Conservation (phyloP, 441 rosid species). For the Populus tomentosa region DNA sequence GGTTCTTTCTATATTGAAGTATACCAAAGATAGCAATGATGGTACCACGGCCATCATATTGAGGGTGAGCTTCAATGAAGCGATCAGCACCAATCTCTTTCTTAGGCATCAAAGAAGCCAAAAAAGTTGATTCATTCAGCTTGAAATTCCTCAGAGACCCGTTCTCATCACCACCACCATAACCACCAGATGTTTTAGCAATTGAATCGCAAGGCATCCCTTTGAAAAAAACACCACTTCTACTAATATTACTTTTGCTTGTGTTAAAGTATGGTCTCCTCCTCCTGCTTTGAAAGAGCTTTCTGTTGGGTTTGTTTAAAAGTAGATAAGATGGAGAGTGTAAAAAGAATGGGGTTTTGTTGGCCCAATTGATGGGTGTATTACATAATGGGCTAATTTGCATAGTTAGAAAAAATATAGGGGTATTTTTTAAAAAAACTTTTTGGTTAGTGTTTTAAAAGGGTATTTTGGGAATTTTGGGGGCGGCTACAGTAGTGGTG, state of each 20-base stretch:
- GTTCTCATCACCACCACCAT: slow-evolving; percentile 41
- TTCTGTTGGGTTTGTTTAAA: background rate
- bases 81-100: slow-evolving; percentile 83
- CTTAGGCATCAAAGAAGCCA: slow-evolving; percentile 96
- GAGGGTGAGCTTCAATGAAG: slow-evolving; percentile 74
- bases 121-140: slow-evolving; percentile 73
- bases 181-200: slow-evolving; percentile 26
- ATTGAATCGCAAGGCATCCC: slow-evolving; percentile 66
- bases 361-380: slow-evolving; percentile 15
- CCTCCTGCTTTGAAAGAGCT: background rate
- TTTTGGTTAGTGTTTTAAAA: background rate
- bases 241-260: background rate
- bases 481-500: background rate
- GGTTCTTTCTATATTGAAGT: too few relatives aligned
- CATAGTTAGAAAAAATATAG: slow-evolving; percentile 13
- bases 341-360: background rate
- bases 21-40: slow-evolving; percentile 6
- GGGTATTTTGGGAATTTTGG: slow-evolving; percentile 39
- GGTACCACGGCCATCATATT: slow-evolving; percentile 85
- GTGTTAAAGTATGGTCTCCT: background rate
- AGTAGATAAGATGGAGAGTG: slow-evolving; percentile 8
- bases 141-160: slow-evolving; percentile 62
- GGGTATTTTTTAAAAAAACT: background rate
- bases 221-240: slow-evolving; percentile 3
- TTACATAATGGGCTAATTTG: slow-evolving; percentile 17